Evolutionary conservation across 1,139 yeast species (phyloP), one percentile per base, ranked within the genome.

Genomic region (Nakaseomyces kungkrabaensis): DNA sequence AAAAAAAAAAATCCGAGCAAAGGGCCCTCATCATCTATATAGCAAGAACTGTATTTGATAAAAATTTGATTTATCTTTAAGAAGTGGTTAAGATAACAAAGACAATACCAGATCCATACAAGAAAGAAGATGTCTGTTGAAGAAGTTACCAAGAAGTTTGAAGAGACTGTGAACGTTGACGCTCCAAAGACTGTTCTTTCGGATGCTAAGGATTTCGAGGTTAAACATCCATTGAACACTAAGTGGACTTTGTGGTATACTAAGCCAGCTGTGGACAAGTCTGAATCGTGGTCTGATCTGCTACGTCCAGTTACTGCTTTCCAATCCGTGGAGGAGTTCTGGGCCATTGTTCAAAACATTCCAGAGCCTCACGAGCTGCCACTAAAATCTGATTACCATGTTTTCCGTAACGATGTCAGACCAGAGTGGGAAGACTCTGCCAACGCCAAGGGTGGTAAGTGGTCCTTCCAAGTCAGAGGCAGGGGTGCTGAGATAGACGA

Each of bases 191-290:
- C 66, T 42, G 62, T 61, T 38, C 53, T 64, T 40, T 56, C 69
- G 46, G 63, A 56, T 48, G 57, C 56, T 45, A 57, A 58, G 47
- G 62, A 67, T 38, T 65, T 68, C 50, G 67, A 64, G 49, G 62
- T 64, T 45, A 71, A 89, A 70, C 98, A 92, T 70, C 97, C 97
- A 50, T 79, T 92, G 65, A 86, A 88, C 71, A 81, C 83, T 66
- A 81, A 81, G 70, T 92, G 98, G 98, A 89, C 97, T 45, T 78
- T 92, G 65, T 92, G 98, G 98, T 92, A 89, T 76, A 87, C 96
- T 53, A 89, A 89, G 74, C 97, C 97, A 54, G 83, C 88, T 59
- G 81, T 84, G 53, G 84, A 79, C 66, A 76, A 75, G 61, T 75
- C 75, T 58, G 97, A 88, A 70, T 82, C 89, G 65, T 92, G 98